These are phyloP conservation scores for Exserohilum turcica DNA, from an alignment of 2,329 filamentous ascomycete species.

Conservation along the genomic window DNA sequence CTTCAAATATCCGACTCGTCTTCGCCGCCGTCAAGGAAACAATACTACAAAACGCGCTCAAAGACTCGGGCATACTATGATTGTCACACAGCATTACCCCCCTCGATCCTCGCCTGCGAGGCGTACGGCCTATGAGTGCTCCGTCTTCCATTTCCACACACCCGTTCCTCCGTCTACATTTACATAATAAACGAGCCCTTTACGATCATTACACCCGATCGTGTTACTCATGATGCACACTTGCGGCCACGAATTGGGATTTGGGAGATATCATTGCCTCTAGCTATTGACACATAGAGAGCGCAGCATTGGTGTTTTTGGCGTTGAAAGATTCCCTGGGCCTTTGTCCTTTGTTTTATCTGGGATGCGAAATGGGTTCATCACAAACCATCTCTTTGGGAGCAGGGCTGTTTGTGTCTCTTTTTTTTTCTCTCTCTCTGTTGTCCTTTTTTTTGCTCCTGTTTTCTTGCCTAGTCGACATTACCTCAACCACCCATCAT, in stretches of 20 bases:
- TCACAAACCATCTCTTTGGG: neutral
- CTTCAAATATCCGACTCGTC: constrained; percentile 95
- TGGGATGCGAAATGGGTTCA: constrained; percentile 17
- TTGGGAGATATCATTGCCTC: constrained; percentile 46
- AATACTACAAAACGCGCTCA: constrained; percentile 95
- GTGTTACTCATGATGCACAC: constrained; percentile 37
- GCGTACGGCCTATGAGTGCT: constrained; percentile 31
- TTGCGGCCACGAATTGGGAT: constrained; percentile 43
- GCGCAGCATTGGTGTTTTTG: constrained; percentile 47
- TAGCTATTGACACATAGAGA: constrained; percentile 38
- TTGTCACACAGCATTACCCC: constrained; percentile 20
- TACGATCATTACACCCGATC: constrained; percentile 40
- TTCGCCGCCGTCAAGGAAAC: constrained; percentile 99
- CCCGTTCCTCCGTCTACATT: constrained; percentile 21
- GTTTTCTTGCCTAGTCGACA: neutral
- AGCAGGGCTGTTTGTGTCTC: neutral
- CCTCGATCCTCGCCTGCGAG: constrained; percentile 37
- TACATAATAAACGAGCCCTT: constrained; percentile 45
- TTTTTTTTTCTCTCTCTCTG: constrained; percentile 19
- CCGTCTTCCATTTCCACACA: constrained; percentile 8
- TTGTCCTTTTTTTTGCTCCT: neutral
- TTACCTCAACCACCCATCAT: neutral
- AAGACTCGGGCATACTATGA: constrained; percentile 91
- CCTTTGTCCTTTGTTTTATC: constrained; percentile 19
- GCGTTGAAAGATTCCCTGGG: constrained; percentile 41